A percentile compares a stretch with the other conserved stretches of the same genome.
Evolutionary conservation across 1,284 basidiomycete species (phyloP).

Genomic region (Porodaedalea pini): DNA sequence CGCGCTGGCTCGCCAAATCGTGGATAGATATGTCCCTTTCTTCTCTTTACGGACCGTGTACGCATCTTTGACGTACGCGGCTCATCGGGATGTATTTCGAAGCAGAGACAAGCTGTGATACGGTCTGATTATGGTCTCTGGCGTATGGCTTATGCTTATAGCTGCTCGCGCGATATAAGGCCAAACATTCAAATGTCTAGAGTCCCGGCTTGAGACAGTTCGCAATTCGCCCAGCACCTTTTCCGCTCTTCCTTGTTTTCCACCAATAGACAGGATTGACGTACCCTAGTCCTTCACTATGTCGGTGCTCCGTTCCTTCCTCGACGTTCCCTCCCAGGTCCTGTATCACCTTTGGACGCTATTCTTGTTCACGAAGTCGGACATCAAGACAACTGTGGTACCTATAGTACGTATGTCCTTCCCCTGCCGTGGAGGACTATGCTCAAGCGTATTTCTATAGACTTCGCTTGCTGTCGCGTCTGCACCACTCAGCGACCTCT

Average conservation of each 20-base stretch:
- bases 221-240: neutral
- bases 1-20: neutral
- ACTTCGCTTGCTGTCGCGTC: slow-evolving; percentile 35
- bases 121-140: neutral
- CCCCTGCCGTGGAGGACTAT: neutral
- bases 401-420: slow-evolving; percentile 17
- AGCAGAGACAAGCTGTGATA: neutral
- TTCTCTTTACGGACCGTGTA: neutral
- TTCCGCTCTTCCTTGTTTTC: neutral
- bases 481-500: slow-evolving; percentile 27
- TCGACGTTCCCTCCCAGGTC: slow-evolving; percentile 7
- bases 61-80: slow-evolving; percentile 1
- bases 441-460: slow-evolving; percentile 25
- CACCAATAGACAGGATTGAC: neutral
- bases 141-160: neutral
- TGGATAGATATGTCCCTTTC: neutral
- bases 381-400: slow-evolving; percentile 22
- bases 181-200: neutral
- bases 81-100: neutral
- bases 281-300: neutral
- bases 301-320: slow-evolving; percentile 2
- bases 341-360: slow-evolving; percentile 25
- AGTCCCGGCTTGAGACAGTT: neutral
- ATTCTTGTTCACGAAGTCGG: slow-evolving; percentile 22
- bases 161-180: neutral